A percentile compares a stretch with the other conserved stretches of the same genome.
Evolutionary conservation across 352 stramenopile species (phyloP).

Genomic region (Phytophthora tubulina): DNA sequence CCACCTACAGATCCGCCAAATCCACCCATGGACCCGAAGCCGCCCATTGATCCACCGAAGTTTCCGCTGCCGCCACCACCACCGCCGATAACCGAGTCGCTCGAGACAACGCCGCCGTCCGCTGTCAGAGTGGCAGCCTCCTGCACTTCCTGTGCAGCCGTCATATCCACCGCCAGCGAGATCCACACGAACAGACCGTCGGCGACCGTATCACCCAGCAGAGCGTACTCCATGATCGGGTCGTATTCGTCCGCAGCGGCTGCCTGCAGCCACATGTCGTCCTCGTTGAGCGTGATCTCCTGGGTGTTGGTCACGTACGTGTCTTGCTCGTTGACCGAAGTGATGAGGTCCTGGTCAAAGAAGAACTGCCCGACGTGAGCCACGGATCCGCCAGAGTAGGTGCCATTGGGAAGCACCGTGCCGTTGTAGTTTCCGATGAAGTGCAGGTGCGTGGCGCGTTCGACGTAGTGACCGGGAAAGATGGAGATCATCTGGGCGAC

Average conservation of each 20-base stretch:
- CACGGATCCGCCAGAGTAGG: constrained; percentile 23
- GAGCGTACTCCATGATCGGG: constrained; percentile 27
- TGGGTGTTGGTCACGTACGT: constrained; percentile 40
- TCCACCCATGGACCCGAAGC: constrained; percentile 1
- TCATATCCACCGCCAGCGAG: constrained; percentile 39
- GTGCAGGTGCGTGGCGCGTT: constrained; percentile 42
- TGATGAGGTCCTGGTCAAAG: constrained; percentile 45
- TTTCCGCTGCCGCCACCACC: constrained; percentile 13
- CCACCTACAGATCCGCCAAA: constrained; percentile 11
- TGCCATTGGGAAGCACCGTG: constrained; percentile 27
- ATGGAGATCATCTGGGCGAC: constrained; percentile 34
- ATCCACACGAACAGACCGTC: constrained; percentile 36
- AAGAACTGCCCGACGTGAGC: constrained; percentile 41
- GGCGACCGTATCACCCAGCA: constrained; percentile 1
- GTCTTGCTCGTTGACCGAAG: constrained; percentile 32
- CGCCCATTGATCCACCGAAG: constrained; percentile 31
- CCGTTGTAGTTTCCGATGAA: constrained; percentile 38
- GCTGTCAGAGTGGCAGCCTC: constrained; percentile 22
- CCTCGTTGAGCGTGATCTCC: constrained; percentile 35
- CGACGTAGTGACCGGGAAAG: constrained; percentile 39
- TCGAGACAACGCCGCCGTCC: constrained; percentile 29
- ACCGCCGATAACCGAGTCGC: constrained; percentile 19
- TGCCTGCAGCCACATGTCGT: constrained; percentile 33
- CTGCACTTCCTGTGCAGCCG: constrained; percentile 15
- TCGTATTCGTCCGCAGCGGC: constrained; percentile 30